Conservation (phyloP, 228 moss, liverwort and hornwort species). For the Sphagnum magellanicum region DNA sequence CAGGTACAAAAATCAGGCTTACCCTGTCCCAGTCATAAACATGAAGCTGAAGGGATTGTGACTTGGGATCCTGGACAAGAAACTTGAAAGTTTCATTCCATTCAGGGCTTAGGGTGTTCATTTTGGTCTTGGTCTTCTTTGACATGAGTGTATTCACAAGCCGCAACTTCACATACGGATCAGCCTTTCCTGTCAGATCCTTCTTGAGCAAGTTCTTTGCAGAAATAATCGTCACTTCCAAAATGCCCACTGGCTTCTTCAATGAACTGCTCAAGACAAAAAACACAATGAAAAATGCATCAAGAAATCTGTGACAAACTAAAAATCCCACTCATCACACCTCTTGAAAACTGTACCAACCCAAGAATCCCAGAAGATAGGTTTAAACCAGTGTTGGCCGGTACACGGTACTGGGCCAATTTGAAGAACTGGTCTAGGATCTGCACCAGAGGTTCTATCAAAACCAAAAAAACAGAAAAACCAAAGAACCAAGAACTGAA, state of each 20-base stretch:
- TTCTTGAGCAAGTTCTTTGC: conserved; percentile 61
- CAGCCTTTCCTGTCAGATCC: conserved; percentile 80
- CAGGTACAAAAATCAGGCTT: too few species aligned
- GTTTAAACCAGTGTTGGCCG: too few species aligned
- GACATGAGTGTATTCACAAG: conserved; percentile 53
- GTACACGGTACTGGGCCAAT: too few species aligned
- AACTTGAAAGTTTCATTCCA: conserved; percentile 92
- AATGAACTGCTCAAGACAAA: conserved; percentile 40
- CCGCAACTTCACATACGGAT: conserved; percentile 80
- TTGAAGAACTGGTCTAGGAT: too few species aligned
- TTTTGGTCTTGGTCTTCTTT: conserved; percentile 59
- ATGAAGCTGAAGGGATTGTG: conserved; percentile 76
- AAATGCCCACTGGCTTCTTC: conserved; percentile 63
- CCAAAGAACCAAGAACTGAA: too few species aligned
- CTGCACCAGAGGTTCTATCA: too few species aligned
- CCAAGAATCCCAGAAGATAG: too few species aligned
- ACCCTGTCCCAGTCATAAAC: conserved; percentile 99
- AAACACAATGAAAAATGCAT: too few species aligned
- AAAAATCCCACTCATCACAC: too few species aligned
- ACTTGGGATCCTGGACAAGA: conserved; percentile 57
- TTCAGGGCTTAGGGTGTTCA: conserved; percentile 69
- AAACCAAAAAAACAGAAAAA: too few species aligned
- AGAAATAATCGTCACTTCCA: conserved; percentile 62
- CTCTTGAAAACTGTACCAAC: too few species aligned
- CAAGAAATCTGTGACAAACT: too few species aligned